These are phyloP conservation scores for Nectriaceae sp. DNA, from an alignment of 2,329 filamentous ascomycete genomes.

Conservation along the genomic window DNA sequence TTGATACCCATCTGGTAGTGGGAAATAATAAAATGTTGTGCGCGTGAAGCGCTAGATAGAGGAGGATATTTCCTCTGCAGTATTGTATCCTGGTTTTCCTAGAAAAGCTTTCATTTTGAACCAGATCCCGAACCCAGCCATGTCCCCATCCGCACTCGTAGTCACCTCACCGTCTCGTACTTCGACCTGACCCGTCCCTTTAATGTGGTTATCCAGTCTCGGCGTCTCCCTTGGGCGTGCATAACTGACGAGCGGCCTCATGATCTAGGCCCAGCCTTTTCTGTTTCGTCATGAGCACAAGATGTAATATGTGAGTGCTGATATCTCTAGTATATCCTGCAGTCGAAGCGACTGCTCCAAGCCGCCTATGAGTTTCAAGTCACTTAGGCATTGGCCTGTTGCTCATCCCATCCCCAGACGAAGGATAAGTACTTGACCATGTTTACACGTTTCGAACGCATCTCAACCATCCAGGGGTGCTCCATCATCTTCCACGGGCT, in stretches of 20 bases:
- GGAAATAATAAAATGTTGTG: conserved; percentile 24
- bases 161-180: too few species aligned
- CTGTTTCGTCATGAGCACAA: conserved; percentile 13
- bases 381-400: conserved; percentile 23
- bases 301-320: not conserved
- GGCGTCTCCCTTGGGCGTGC: not conserved
- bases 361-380: conserved; percentile 9
- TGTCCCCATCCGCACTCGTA: too few species aligned
- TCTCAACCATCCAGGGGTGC: conserved; percentile 98
- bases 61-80: conserved; percentile 7
- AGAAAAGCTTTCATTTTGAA: conserved; percentile 12
- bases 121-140: conserved; percentile 5
- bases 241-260: conserved; percentile 5
- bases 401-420: conserved; percentile 91
- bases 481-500: conserved; percentile 99
- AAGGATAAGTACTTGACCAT: conserved; percentile 93
- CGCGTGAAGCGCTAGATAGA: conserved; percentile 13
- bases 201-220: not conserved
- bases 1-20: conserved; percentile 27
- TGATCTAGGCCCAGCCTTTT: conserved; percentile 22
- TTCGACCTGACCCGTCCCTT: too few species aligned
- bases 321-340: conserved; percentile 7
- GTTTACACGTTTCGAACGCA: conserved; percentile 94
- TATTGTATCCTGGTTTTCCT: conserved; percentile 15
- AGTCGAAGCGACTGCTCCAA: conserved; percentile 11